Evolutionary conservation across 1,284 basidiomycete genomes (phyloP).

Genomic region (Cutaneotrichosporon mucoides): DNA sequence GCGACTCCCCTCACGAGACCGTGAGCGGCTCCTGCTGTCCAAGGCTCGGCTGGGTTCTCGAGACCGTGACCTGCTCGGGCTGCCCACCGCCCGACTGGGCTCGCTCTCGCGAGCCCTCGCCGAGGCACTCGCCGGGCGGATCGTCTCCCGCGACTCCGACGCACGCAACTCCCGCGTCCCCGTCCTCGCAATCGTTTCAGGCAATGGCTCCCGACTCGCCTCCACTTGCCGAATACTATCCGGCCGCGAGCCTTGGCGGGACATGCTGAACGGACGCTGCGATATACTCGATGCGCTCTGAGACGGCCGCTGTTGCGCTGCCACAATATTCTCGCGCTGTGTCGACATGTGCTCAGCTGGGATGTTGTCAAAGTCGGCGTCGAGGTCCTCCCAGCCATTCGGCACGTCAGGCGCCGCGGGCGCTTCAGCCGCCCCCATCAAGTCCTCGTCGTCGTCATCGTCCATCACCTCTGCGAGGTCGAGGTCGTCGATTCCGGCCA

Average conservation of each 20-base stretch:
- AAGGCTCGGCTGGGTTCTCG: too few species aligned
- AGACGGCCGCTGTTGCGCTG: background rate
- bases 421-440: background rate
- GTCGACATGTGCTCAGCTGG: constrained; percentile 15
- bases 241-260: background rate
- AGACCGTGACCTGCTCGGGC: too few species aligned
- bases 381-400: constrained; percentile 12
- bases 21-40: too few species aligned
- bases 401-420: background rate
- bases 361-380: constrained; percentile 10
- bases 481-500: constrained; percentile 27
- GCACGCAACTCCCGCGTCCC: background rate
- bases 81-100: too few species aligned
- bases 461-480: constrained; percentile 29
- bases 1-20: background rate
- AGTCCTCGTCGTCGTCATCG: constrained; percentile 18
- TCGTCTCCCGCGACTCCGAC: too few species aligned
- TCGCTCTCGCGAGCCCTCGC: too few species aligned
- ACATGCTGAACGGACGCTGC: background rate
- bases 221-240: background rate
- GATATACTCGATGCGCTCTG: background rate
- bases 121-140: too few species aligned
- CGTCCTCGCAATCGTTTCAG: background rate
- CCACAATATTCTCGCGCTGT: constrained; percentile 2
- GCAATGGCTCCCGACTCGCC: background rate